Base-by-base conservation (phyloP, 2,329 filamentous ascomycete species). In the Epichloe sibirici region DNA sequence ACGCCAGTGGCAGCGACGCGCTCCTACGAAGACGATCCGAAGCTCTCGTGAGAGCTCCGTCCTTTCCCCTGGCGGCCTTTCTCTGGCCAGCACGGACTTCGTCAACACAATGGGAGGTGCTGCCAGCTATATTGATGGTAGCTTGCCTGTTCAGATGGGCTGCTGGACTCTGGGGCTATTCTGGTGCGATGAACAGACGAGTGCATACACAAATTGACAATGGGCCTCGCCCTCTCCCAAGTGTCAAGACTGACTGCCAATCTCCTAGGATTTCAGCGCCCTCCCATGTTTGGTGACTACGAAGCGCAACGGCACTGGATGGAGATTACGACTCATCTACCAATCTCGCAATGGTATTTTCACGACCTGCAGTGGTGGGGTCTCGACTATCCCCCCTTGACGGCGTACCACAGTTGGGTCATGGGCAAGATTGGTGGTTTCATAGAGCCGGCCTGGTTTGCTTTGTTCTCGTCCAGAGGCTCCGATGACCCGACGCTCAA, bases 281-380 rank as follows among this genome's bases (percentile, higher is more conserved):
- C 90, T 38, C 93, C 93, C 5, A 90, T 96, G 82, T 87, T 90
- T 64, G 93, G 93, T 58, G 93, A 98, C 69, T 98, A 95, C 70
- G 93, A 98, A 73, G 93, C 94, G 3, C 93, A 98, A 68, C 76
- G 93, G 61, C 93, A 98, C 69, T 98, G 93, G 93, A 95, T 98
- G 90, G 93, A 98, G 65, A 76, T 98, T 58, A 96, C 93, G 2
- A 87, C 82, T 8, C 82, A 95, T 55, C 75, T 98, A 2, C 93
- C 93, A 13, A 77, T 94, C 39, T 93, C 89, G 11, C 86, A 93
- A 67, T 98, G 94, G 93, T 98, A 98, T 69, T 95, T 95, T 65
- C 89, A 98, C 67, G 90, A 98, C 66, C 74, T 97, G 45, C 78
- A 91, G 63, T 98, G 91, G 85, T 98, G 93, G 93, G 94, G 94